phyloP scores from a whole-genome alignment of 257 asterid genomes.

The Mitragyna speciosa region DNA sequence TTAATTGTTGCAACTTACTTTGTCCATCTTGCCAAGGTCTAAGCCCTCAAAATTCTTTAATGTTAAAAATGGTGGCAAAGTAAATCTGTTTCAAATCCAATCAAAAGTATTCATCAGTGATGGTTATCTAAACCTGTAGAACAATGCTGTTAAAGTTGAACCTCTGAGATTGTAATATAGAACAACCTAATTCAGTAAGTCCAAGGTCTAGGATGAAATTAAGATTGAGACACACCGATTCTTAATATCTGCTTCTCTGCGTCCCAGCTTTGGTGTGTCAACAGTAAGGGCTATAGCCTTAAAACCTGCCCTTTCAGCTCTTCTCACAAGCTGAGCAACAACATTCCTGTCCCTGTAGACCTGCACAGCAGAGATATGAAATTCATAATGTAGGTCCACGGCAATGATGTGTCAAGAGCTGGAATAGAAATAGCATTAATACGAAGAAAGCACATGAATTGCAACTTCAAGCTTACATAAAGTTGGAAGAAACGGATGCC shows the following conservation, averaged over 20 bases:
- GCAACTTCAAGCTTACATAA: slow-evolving; percentile 33
- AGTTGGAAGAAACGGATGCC: slow-evolving; percentile 57
- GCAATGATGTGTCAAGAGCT: background rate
- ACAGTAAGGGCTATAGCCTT: slow-evolving; percentile 96
- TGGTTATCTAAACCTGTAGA: background rate
- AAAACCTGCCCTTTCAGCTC: slow-evolving; percentile 93
- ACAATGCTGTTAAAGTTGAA: background rate
- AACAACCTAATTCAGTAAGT: background rate
- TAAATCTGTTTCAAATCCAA: slow-evolving; percentile 30
- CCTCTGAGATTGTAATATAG: background rate
- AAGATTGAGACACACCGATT: slow-evolving; percentile 47
- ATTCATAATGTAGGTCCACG: background rate
- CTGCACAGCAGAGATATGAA: slow-evolving; percentile 33
- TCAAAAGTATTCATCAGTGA: slow-evolving; percentile 1
- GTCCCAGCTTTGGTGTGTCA: slow-evolving; percentile 88
- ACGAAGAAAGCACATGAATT: background rate
- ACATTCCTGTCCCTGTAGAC: slow-evolving; percentile 88
- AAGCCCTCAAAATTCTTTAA: slow-evolving; percentile 85
- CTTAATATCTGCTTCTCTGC: slow-evolving; percentile 89
- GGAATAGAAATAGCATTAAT: background rate
- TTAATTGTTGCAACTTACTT: slow-evolving; percentile 41
- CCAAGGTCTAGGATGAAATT: background rate
- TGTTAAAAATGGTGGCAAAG: slow-evolving; percentile 60
- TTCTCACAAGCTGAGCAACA: slow-evolving; percentile 84
- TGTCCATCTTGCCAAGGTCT: slow-evolving; percentile 80